Percentiles rank a stretch among this genome's conserved stretches.
These are phyloP conservation scores for Xerocomellus chrysenteron DNA, from an alignment of 768 basidiomycete genomes.

Conservation along the genomic window DNA sequence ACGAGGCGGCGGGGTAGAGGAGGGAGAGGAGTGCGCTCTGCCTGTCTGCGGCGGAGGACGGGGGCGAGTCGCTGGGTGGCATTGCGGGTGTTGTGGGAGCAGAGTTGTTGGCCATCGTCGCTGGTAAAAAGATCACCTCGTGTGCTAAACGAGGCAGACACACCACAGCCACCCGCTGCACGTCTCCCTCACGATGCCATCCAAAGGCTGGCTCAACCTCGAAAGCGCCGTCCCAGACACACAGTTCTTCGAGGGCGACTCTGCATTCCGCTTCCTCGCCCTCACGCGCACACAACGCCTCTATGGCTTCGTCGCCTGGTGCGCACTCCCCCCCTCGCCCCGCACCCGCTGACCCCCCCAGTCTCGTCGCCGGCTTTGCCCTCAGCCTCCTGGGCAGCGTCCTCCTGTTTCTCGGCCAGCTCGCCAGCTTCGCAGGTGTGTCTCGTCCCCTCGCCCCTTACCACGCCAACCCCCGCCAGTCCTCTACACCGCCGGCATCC, in stretches of 20 bases:
- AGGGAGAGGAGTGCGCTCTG: constrained; percentile 77
- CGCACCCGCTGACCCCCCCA: constrained; percentile 28
- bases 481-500: constrained; percentile 77
- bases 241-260: constrained; percentile 85
- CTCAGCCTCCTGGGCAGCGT: constrained; percentile 79
- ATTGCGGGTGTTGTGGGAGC: constrained; percentile 45
- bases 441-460: constrained; percentile 6
- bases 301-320: constrained; percentile 88
- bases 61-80: constrained; percentile 38
- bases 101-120: constrained; percentile 30
- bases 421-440: constrained; percentile 74
- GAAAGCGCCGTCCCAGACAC: constrained; percentile 72
- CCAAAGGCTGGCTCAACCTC: constrained; percentile 86
- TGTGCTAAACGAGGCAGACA: constrained; percentile 25
- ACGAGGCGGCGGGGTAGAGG: constrained; percentile 50
- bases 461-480: constrained; percentile 42
- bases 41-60: constrained; percentile 52
- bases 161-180: constrained; percentile 10
- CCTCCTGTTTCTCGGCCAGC: constrained; percentile 68
- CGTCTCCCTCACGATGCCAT: constrained; percentile 21
- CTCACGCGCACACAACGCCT: constrained; percentile 78
- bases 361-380: constrained; percentile 72
- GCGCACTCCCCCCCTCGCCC: constrained; percentile 22
- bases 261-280: constrained; percentile 79
- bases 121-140: constrained; percentile 16